Percentiles rank a stretch among this genome's conserved stretches.
These are phyloP conservation scores for Botryosphaeria dothidea DNA, from an alignment of 2,329 filamentous ascomycete species.

Conservation along the genomic window DNA sequence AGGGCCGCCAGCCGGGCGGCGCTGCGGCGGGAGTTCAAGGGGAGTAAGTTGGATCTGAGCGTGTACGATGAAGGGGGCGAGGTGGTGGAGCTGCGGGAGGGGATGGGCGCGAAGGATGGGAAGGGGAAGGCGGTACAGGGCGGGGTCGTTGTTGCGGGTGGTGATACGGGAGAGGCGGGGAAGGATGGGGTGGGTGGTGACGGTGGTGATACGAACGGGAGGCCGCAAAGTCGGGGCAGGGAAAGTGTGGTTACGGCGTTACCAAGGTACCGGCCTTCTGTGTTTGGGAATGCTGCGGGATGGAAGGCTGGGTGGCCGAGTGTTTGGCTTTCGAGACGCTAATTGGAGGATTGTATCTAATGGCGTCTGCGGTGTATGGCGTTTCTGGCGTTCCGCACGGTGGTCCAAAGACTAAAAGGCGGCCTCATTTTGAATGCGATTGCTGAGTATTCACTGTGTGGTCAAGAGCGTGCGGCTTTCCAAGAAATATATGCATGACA, in stretches of 20 bases:
- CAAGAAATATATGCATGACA: too few relatives aligned
- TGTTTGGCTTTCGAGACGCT: background rate
- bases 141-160: background rate
- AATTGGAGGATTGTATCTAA: background rate
- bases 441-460: too few relatives aligned
- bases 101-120: background rate
- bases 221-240: background rate
- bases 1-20: background rate
- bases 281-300: background rate
- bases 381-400: background rate
- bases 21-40: conserved; percentile 7
- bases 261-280: conserved; percentile 7
- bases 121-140: background rate
- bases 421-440: too few relatives aligned
- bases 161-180: too few relatives aligned
- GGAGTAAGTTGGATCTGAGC: conserved; percentile 2
- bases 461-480: too few relatives aligned
- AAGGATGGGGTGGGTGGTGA: background rate
- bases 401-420: background rate
- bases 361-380: background rate
- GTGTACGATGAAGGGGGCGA: background rate
- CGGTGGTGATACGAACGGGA: background rate
- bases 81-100: background rate
- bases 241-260: conserved; percentile 8
- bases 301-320: conserved; percentile 4